Conservation (phyloP, 2,329 filamentous ascomycete genomes). For the Aspergillus vadensis region DNA sequence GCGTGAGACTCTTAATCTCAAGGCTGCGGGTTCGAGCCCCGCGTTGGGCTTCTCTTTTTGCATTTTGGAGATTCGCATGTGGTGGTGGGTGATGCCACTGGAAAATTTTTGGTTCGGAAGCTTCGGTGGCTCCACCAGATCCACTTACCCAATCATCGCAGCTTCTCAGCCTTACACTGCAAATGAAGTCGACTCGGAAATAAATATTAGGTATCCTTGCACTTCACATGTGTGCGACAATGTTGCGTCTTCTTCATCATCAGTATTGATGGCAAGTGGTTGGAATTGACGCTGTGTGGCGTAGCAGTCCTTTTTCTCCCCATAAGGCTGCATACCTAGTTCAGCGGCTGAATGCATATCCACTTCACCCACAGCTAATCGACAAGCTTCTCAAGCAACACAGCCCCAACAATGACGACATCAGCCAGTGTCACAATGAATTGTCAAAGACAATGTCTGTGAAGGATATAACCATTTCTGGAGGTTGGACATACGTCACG, state of each 20-base stretch:
- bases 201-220: no score
- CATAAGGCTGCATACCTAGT: neutral
- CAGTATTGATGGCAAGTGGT: neutral
- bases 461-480: no score
- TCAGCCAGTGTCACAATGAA: neutral
- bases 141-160: neutral
- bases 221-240: no score
- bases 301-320: neutral
- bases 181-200: neutral
- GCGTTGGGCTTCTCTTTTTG: conserved; percentile 39
- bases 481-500: no score
- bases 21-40: conserved; percentile 46
- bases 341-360: neutral
- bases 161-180: neutral
- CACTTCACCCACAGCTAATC: neutral
- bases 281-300: neutral
- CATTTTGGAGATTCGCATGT: neutral
- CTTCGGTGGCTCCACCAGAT: neutral
- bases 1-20: conserved; percentile 53
- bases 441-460: no score
- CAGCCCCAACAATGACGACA: neutral
- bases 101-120: neutral
- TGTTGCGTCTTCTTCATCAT: rapidly evolving
- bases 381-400: neutral
- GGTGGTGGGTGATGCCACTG: neutral